These are phyloP conservation scores for Rhodotorula sp. DNA, from an alignment of 1,284 basidiomycete species.

Conservation along the genomic window DNA sequence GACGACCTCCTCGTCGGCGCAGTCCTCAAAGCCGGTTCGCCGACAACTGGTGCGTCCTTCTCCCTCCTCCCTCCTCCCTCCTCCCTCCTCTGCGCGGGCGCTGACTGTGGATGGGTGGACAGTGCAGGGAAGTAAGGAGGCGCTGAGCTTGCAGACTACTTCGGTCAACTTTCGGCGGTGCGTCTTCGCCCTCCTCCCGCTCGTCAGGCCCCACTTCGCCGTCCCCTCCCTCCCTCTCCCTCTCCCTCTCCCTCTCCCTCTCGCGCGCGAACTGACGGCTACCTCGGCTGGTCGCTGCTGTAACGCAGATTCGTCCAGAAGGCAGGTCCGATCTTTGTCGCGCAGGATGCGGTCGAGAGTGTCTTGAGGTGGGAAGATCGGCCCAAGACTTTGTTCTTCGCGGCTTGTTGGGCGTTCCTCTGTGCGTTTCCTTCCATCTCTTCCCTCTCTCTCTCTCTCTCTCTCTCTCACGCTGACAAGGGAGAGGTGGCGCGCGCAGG, in stretches of 20 bases:
- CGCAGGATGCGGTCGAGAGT: conserved; percentile 41
- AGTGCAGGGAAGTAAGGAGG: conserved; percentile 38
- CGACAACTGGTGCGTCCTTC: neutral
- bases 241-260: neutral
- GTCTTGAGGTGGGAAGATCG: conserved; percentile 43
- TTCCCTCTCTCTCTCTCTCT: too few relatives aligned
- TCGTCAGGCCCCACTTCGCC: neutral
- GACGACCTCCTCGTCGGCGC: conserved; percentile 21
- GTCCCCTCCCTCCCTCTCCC: neutral
- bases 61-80: neutral
- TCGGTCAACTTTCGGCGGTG: conserved; percentile 40
- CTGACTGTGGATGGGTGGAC: neutral
- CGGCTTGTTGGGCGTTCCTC: conserved; percentile 36
- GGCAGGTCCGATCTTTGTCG: conserved; percentile 43
- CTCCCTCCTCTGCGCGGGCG: too few relatives aligned
- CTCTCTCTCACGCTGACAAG: too few relatives aligned
- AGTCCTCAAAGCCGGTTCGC: conserved; percentile 13
- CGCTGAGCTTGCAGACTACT: conserved; percentile 37
- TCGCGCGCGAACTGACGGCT: too few relatives aligned
- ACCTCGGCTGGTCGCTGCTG: rapidly evolving
- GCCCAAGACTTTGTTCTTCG: conserved; percentile 42
- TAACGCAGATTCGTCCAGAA: conserved; percentile 42
- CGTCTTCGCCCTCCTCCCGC: neutral
- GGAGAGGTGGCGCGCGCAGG: conserved; percentile 20
- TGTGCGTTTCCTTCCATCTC: conserved; percentile 31